Percentiles rank a stretch among this genome's conserved stretches.
These are phyloP conservation scores for Penicillium crustosum DNA, from an alignment of 2,329 filamentous ascomycete species.

Conservation along the genomic window DNA sequence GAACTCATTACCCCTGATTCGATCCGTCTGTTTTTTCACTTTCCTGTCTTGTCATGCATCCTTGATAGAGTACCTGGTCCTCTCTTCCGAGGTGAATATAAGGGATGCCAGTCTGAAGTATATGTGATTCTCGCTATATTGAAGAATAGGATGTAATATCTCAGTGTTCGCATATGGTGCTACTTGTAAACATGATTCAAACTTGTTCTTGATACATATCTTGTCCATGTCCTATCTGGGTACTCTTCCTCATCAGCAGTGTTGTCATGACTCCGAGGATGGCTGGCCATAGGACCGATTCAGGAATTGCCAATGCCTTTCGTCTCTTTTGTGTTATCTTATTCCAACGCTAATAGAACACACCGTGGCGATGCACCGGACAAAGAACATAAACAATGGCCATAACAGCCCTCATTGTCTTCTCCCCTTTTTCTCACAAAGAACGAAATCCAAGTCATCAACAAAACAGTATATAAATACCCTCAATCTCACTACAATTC, in stretches of 20 bases:
- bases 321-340: background rate
- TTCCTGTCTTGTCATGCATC: slow-evolving; percentile 8
- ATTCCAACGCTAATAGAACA: background rate
- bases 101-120: slow-evolving; percentile 2
- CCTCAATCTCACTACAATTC: background rate
- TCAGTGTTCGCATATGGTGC: background rate
- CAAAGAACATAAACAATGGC: slow-evolving; percentile 1
- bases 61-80: slow-evolving; percentile 9
- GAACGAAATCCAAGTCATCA: background rate
- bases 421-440: background rate
- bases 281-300: too few relatives aligned
- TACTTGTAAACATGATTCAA: background rate
- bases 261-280: background rate
- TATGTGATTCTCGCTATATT: background rate
- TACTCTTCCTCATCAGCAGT: too few relatives aligned
- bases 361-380: background rate
- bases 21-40: slow-evolving; percentile 7
- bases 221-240: too few relatives aligned
- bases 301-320: background rate
- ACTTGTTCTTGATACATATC: background rate
- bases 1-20: slow-evolving; percentile 10
- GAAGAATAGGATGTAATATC: background rate
- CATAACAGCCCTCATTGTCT: background rate
- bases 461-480: background rate
- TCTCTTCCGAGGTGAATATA: slow-evolving; percentile 12